Evolutionary conservation across 805 yeast species (phyloP).

Genomic region (Spathaspora girioi): DNA sequence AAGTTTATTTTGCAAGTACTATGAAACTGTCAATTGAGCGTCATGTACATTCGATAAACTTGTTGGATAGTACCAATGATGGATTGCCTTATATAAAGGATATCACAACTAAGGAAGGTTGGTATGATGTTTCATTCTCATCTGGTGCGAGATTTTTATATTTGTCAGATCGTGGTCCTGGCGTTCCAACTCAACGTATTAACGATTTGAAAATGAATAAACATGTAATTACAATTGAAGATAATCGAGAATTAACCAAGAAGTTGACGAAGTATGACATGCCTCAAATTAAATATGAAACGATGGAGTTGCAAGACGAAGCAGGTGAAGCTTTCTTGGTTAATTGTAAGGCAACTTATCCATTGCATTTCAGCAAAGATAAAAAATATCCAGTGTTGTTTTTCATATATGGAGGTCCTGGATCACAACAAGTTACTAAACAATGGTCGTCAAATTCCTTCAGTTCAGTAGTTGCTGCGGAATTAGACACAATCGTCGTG

Average conservation of each 20-base stretch:
- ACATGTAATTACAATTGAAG: conserved; percentile 41
- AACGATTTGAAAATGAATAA: conserved; percentile 35
- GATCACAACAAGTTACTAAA: conserved; percentile 75
- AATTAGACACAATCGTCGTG: conserved; percentile 78
- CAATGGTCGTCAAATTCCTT: conserved; percentile 52
- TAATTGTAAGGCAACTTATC: conserved; percentile 74
- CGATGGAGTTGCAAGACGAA: conserved; percentile 48
- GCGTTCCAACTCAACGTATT: conserved; percentile 73
- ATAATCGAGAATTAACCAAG: conserved; percentile 41
- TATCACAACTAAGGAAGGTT: conserved; percentile 50
- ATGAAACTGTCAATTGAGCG: conserved; percentile 77
- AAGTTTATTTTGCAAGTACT: conserved; percentile 66
- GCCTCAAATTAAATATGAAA: conserved; percentile 55
- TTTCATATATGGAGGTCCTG: conserved; percentile 94
- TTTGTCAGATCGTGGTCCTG: conserved; percentile 74
- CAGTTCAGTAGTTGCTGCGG: conserved; percentile 74
- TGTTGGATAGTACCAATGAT: conserved; percentile 36
- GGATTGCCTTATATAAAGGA: conserved; percentile 47
- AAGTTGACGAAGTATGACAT: conserved; percentile 45
- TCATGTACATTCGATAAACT: conserved; percentile 69
- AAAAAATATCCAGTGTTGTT: conserved; percentile 81
- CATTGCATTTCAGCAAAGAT: conserved; percentile 61
- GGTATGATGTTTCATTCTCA: conserved; percentile 71
- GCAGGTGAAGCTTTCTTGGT: conserved; percentile 44
- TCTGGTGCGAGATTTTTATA: conserved; percentile 72